Percentiles rank a stretch among this genome's conserved stretches.
These are phyloP conservation scores for Verticillium albo-atrum DNA, from an alignment of 2,329 filamentous ascomycete genomes.

Conservation along the genomic window DNA sequence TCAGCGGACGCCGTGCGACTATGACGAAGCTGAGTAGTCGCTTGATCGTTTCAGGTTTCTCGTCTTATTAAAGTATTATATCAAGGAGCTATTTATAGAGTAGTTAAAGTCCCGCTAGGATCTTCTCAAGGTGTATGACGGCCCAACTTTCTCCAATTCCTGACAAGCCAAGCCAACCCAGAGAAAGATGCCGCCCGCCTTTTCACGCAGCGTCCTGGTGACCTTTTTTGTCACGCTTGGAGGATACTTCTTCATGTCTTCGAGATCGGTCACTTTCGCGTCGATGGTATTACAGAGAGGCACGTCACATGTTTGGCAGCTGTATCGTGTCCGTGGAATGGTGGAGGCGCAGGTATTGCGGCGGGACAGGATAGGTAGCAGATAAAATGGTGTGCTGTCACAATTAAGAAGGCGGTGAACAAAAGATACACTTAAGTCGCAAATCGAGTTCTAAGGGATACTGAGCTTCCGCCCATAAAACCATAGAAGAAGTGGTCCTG, in stretches of 20 bases:
- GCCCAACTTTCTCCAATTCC: background rate
- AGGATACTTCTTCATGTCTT: background rate
- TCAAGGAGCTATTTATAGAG: background rate
- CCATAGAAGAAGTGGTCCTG: background rate
- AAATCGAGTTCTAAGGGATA: too few relatives aligned
- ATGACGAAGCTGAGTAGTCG: too few relatives aligned
- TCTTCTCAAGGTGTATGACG: background rate
- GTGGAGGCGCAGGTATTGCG: too few relatives aligned
- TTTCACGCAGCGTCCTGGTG: background rate
- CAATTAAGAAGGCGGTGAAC: too few relatives aligned
- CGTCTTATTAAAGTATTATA: too few relatives aligned
- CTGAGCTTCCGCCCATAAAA: background rate
- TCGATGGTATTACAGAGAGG: background rate
- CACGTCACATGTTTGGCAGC: too few relatives aligned
- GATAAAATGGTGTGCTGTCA: too few relatives aligned
- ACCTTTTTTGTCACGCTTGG: background rate
- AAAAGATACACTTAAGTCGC: too few relatives aligned
- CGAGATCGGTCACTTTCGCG: background rate
- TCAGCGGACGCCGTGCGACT: too few relatives aligned
- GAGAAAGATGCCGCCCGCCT: background rate
- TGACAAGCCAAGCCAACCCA: background rate
- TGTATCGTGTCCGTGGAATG: too few relatives aligned
- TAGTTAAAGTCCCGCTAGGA: background rate
- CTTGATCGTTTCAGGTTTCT: too few relatives aligned
- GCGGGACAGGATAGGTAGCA: too few relatives aligned